phyloP scores from a whole-genome alignment of 352 stramenopile genomes.

The Pythium apleroticum region DNA sequence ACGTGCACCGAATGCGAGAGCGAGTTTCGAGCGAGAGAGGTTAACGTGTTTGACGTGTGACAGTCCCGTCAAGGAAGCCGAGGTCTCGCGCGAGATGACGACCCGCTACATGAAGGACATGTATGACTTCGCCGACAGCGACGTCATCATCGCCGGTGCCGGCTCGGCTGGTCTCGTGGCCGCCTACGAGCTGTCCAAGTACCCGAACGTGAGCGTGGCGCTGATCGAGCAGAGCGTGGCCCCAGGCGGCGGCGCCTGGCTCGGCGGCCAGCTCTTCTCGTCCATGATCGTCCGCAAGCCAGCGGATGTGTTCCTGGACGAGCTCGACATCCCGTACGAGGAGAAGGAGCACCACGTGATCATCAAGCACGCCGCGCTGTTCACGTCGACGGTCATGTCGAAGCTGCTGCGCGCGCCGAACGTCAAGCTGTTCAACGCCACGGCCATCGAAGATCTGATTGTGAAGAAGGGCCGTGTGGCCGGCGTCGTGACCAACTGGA shows the following conservation, averaged over 20 bases:
- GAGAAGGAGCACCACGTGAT: constrained; percentile 63
- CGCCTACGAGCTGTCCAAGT: constrained; percentile 65
- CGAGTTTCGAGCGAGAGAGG: background rate
- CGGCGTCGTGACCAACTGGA: constrained; percentile 72
- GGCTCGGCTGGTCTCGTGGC: constrained; percentile 55
- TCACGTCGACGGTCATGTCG: constrained; percentile 65
- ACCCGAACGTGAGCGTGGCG: constrained; percentile 53
- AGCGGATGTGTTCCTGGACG: constrained; percentile 56
- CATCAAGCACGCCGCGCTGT: constrained; percentile 64
- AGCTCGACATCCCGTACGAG: constrained; percentile 69
- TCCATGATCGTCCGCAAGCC: constrained; percentile 73
- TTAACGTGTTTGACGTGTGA: constrained; percentile 10
- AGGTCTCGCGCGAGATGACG: constrained; percentile 70
- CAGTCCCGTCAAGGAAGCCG: constrained; percentile 62
- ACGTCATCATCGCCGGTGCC: constrained; percentile 66
- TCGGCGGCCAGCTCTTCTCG: constrained; percentile 65
- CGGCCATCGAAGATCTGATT: constrained; percentile 67
- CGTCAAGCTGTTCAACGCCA: constrained; percentile 75
- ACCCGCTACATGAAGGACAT: constrained; percentile 76
- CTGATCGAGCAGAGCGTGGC: constrained; percentile 66
- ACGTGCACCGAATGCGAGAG: constrained; percentile 19
- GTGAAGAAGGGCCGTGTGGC: constrained; percentile 62
- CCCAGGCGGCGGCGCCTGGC: constrained; percentile 54
- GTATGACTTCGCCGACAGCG: constrained; percentile 69
- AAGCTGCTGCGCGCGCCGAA: constrained; percentile 58